Percentiles rank a stretch among this genome's conserved stretches.
Conservation (phyloP, 2,329 filamentous ascomycete species). For the Aspergillus quadrilineatus region DNA sequence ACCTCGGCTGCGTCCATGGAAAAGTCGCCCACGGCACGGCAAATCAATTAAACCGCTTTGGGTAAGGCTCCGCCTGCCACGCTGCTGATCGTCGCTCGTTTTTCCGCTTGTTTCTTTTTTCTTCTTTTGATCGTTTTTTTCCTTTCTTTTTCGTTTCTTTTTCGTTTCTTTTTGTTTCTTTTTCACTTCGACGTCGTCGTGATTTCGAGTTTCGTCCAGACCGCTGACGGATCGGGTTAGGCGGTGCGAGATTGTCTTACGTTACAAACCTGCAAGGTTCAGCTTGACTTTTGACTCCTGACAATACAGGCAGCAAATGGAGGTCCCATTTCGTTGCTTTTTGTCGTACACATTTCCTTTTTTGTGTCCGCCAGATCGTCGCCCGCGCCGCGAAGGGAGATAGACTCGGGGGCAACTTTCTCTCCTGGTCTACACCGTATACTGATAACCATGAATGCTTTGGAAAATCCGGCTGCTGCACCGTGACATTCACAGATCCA, state of each 20-base stretch:
- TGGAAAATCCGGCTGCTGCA: not conserved
- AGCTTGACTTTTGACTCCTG: not conserved
- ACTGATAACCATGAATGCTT: too few species aligned
- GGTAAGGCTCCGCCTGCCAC: constrained; percentile 20
- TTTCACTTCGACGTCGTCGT: too few species aligned
- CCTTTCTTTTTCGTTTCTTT: not conserved
- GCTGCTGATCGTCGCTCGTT: constrained; percentile 18
- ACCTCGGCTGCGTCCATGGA: constrained; percentile 5
- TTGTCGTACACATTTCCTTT: constrained; percentile 2
- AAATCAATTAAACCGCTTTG: constrained; percentile 12
- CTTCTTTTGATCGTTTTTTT: not conserved
- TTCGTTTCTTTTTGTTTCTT: not conserved
- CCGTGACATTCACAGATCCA: not conserved
- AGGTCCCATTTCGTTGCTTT: not conserved
- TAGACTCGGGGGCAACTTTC: not conserved
- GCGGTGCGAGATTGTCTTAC: constrained; percentile 2
- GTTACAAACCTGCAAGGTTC: not conserved
- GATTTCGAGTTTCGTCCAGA: not conserved
- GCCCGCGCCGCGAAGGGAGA: not conserved
- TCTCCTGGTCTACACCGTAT: not conserved
- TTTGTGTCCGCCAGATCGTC: not conserved
- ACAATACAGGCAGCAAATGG: not conserved
- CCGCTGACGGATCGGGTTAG: constrained; percentile 1
- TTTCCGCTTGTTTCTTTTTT: not conserved
- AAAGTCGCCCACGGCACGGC: constrained; percentile 4